Conservation (phyloP, 371 early-diverging fungal genomes). For the Umbelopsis sp. region DNA sequence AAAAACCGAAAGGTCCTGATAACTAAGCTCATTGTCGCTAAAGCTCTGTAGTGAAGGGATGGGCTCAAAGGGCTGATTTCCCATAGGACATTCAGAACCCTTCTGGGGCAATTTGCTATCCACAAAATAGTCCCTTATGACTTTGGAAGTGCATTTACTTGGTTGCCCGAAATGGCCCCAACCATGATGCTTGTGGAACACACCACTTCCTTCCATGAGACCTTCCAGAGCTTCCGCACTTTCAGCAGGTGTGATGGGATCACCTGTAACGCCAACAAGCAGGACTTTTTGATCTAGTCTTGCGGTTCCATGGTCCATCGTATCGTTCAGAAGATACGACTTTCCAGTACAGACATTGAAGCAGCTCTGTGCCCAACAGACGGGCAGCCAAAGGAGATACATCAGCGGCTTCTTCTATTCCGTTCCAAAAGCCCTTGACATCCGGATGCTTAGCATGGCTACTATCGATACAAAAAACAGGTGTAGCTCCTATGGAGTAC, state of each 20-base stretch:
- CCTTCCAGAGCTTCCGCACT: conserved; percentile 21
- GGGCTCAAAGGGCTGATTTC: not conserved
- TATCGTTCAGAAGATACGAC: conserved; percentile 28
- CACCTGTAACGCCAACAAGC: conserved; percentile 33
- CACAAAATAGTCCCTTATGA: conserved; percentile 18
- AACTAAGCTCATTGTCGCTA: not conserved
- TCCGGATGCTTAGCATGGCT: not conserved
- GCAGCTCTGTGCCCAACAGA: not conserved
- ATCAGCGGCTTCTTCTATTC: not conserved
- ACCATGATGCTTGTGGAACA: conserved; percentile 27
- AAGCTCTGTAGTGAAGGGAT: no score
- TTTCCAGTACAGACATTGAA: conserved; percentile 31
- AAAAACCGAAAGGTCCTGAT: not conserved
- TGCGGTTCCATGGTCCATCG: conserved; percentile 38
- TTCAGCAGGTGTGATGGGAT: conserved; percentile 40
- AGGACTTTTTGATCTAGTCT: conserved; percentile 32
- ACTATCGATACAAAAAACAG: conserved; percentile 13
- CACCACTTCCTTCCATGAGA: conserved; percentile 31
- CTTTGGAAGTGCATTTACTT: conserved; percentile 24
- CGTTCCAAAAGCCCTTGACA: not conserved
- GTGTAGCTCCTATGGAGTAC: not conserved
- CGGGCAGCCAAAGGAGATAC: not conserved
- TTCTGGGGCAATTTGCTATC: not conserved
- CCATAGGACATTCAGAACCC: conserved; percentile 15
- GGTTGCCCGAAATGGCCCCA: conserved; percentile 34